Evolutionary conservation across 805 yeast genomes (phyloP).

Genomic region (Candida pseudofarinosa): DNA sequence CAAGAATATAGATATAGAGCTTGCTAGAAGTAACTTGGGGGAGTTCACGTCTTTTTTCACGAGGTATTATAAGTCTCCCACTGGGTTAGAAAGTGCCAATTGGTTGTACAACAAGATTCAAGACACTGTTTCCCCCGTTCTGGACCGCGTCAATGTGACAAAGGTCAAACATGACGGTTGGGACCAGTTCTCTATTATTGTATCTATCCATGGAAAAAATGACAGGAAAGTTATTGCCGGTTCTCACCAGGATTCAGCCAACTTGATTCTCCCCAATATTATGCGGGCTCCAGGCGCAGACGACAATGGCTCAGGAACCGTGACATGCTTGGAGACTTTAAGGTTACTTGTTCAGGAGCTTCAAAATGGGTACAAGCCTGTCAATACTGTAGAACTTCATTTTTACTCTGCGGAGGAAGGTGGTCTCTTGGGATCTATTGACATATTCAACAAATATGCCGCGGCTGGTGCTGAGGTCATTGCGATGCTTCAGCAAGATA

Average conservation of each 20-base stretch:
- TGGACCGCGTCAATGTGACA: slow-evolving; percentile 29
- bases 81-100: slow-evolving; percentile 66
- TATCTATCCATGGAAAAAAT: slow-evolving; percentile 52
- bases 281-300: slow-evolving; percentile 91
- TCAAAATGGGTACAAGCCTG: slow-evolving; percentile 42
- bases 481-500: slow-evolving; percentile 91
- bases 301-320: slow-evolving; percentile 88
- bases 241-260: slow-evolving; percentile 84
- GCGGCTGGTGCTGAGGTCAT: slow-evolving; percentile 48
- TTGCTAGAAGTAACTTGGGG: slow-evolving; percentile 52
- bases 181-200: slow-evolving; percentile 75
- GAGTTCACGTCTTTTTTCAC: slow-evolving; percentile 67
- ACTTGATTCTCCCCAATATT: slow-evolving; percentile 63
- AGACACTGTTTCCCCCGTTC: slow-evolving; percentile 28
- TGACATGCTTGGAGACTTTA: slow-evolving; percentile 71
- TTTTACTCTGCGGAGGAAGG: slow-evolving; percentile 96
- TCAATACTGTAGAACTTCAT: slow-evolving; percentile 84
- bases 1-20: slow-evolving; percentile 40
- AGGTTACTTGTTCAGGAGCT: slow-evolving; percentile 49
- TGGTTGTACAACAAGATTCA: slow-evolving; percentile 60
- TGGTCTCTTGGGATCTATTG: slow-evolving; percentile 82
- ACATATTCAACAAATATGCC: slow-evolving; percentile 59
- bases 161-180: slow-evolving; percentile 63
- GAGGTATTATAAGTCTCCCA: slow-evolving; percentile 67
- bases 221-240: slow-evolving; percentile 68